A percentile compares a stretch with the other conserved stretches of the same genome.
Conservation (phyloP, 306 rosid genomes). For the Cucurbita pepo region DNA sequence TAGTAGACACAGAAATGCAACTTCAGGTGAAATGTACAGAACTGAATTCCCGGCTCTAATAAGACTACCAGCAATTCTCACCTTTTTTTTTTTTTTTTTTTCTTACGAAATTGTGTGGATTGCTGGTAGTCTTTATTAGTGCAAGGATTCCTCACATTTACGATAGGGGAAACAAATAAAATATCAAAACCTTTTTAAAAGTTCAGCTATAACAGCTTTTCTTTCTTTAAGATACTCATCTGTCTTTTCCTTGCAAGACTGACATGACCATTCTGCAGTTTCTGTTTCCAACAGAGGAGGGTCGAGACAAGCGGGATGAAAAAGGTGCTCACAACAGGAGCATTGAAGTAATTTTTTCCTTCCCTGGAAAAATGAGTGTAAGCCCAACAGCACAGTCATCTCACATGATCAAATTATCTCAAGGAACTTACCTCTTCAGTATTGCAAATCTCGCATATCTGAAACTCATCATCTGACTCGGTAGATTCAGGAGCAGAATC, state of each 20-base stretch:
- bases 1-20: constrained; percentile 3
- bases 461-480: constrained; percentile 95
- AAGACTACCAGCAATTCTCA: constrained; percentile 3
- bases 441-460: constrained; percentile 84
- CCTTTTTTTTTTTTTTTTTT: not conserved
- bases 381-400: constrained; percentile 1
- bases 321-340: constrained; percentile 78
- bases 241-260: constrained; percentile 79
- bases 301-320: constrained; percentile 67
- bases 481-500: constrained; percentile 75
- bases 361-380: constrained; percentile 40
- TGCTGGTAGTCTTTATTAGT: not conserved
- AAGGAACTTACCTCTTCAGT: constrained; percentile 51
- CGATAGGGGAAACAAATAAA: constrained; percentile 3
- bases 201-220: constrained; percentile 51
- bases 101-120: not conserved
- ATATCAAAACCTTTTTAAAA: constrained; percentile 52
- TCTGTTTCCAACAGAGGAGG: constrained; percentile 71
- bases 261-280: constrained; percentile 81
- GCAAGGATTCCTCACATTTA: constrained; percentile 4
- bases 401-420: constrained; percentile 14
- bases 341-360: constrained; percentile 73
- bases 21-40: not conserved
- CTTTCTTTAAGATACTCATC: constrained; percentile 76
- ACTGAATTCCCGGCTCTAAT: not conserved